Evolutionary conservation across 1,284 basidiomycete genomes (phyloP).

Genomic region (Boletus semigastroideus): DNA sequence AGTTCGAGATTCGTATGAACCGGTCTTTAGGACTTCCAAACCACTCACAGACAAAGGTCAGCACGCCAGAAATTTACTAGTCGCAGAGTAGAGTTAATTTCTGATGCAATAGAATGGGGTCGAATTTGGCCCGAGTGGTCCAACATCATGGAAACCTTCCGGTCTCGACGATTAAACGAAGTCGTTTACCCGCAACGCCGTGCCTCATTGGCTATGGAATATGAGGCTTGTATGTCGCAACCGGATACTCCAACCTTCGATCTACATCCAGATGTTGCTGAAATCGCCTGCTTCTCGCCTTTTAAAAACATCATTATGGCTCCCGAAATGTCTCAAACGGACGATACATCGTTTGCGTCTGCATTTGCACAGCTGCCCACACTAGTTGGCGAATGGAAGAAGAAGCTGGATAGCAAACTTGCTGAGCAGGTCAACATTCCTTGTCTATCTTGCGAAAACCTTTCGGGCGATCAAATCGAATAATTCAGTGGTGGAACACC

Average conservation of each 20-base stretch:
- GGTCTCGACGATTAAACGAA: neutral
- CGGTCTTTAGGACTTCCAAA: neutral
- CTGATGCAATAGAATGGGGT: neutral
- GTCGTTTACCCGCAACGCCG: neutral
- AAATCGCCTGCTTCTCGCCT: neutral
- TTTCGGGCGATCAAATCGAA: neutral
- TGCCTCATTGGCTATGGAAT: neutral
- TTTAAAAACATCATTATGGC: constrained; percentile 1
- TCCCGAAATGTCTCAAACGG: neutral
- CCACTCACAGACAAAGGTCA: neutral
- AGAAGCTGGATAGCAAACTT: constrained; percentile 2
- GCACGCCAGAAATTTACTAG: neutral
- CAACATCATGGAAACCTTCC: neutral
- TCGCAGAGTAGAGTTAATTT: neutral
- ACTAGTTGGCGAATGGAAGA: constrained; percentile 18
- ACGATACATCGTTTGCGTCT: constrained; percentile 8
- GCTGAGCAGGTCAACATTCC: neutral
- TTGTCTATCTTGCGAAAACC: neutral
- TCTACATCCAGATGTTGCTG: constrained; percentile 12
- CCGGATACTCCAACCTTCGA: constrained; percentile 1
- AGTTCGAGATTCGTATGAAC: neutral
- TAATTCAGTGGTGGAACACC: no score
- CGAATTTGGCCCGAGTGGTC: neutral
- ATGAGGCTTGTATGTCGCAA: neutral
- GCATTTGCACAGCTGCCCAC: constrained; percentile 6